Evolutionary conservation across 306 rosid genomes (phyloP).

Genomic region (Begonia fuchsioides): DNA sequence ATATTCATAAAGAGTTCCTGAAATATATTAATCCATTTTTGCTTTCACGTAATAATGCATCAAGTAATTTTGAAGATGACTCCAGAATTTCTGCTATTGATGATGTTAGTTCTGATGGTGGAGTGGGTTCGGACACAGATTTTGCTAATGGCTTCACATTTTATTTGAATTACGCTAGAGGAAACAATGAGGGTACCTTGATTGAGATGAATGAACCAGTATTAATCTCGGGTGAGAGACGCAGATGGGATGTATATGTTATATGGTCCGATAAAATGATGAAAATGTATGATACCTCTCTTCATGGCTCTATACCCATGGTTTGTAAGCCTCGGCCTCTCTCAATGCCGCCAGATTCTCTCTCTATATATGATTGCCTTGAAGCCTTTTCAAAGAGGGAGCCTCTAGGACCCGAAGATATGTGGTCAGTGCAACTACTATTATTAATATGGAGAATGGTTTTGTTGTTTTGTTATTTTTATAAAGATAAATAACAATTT

Average conservation of each 20-base stretch:
- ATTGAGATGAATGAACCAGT: conserved; percentile 28
- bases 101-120: conserved; percentile 25
- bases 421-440: conserved; percentile 51
- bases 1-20: conserved; percentile 35
- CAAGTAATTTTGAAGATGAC: conserved; percentile 19
- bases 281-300: conserved; percentile 28
- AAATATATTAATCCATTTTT: conserved; percentile 42
- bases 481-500: no score
- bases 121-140: conserved; percentile 20
- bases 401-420: conserved; percentile 77
- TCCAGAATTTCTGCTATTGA: conserved; percentile 19
- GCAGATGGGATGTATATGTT: conserved; percentile 30
- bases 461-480: neutral
- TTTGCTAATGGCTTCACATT: conserved; percentile 37
- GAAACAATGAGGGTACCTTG: conserved; percentile 11
- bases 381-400: conserved; percentile 81
- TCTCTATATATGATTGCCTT: conserved; percentile 63
- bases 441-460: no score
- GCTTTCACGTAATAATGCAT: conserved; percentile 19
- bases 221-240: conserved; percentile 6
- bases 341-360: conserved; percentile 36
- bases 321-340: conserved; percentile 27
- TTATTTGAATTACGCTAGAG: conserved; percentile 9
- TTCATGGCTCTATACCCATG: conserved; percentile 38
- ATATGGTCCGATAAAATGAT: conserved; percentile 51